Conservation (phyloP, 176 grass and related monocot species). For the Musa itinerans region DNA sequence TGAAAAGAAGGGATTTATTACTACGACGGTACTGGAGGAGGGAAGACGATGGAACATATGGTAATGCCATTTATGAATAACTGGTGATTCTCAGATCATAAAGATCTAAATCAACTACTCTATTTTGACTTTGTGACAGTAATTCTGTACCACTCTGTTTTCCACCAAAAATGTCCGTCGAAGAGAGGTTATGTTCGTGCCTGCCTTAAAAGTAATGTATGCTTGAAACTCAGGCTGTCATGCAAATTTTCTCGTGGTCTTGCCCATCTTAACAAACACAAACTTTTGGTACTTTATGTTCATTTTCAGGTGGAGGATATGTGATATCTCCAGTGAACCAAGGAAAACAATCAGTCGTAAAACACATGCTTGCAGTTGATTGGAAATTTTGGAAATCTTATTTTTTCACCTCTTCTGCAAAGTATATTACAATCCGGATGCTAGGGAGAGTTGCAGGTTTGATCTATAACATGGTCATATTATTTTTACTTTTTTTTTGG, state of each 20-base stretch:
- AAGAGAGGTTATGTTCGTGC: slow-evolving; percentile 22
- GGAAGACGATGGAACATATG: slow-evolving; percentile 99
- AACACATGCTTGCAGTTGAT: slow-evolving; percentile 32
- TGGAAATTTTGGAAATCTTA: slow-evolving; percentile 29
- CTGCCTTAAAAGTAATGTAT: slow-evolving; percentile 38
- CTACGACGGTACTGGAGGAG: slow-evolving; percentile 90
- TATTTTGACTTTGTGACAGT: slow-evolving; percentile 13
- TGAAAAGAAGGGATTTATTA: slow-evolving; percentile 90
- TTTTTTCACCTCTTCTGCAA: slow-evolving; percentile 22
- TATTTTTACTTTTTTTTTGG: not conserved
- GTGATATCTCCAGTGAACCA: slow-evolving; percentile 27
- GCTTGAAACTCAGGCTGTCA: slow-evolving; percentile 12
- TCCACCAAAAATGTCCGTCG: slow-evolving; percentile 18
- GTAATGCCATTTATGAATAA: slow-evolving; percentile 28
- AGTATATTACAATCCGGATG: slow-evolving; percentile 29
- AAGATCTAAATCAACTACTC: not conserved
- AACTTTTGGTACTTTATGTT: slow-evolving; percentile 1
- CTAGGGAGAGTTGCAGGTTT: slow-evolving; percentile 28
- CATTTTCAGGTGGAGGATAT: slow-evolving; percentile 25
- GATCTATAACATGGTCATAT: not conserved
- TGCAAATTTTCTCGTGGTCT: not conserved
- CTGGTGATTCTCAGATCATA: not conserved
- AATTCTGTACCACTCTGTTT: slow-evolving; percentile 26
- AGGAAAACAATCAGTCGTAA: slow-evolving; percentile 27
- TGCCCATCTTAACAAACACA: not conserved